Evolutionary conservation across 768 basidiomycete species (phyloP).

Genomic region (Sporobolomyces pararoseus): DNA sequence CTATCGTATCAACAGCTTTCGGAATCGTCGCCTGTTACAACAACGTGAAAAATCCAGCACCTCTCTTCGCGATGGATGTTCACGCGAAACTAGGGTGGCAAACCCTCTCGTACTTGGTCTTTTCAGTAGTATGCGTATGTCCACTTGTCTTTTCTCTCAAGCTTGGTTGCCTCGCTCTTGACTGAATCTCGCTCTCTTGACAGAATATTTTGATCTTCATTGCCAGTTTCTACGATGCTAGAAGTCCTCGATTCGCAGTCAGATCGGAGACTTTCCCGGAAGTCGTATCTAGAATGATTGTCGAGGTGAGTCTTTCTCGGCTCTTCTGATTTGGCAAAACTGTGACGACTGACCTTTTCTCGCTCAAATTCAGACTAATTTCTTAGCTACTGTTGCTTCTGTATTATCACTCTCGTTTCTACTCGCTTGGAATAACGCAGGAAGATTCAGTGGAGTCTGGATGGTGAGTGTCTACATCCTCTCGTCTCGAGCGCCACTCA

Average conservation of each 20-base stretch:
- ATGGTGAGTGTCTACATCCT: not conserved
- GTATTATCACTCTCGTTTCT: constrained; percentile 15
- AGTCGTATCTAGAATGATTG: not conserved
- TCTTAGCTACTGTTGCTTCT: not conserved
- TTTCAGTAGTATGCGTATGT: constrained; percentile 5
- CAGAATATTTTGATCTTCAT: constrained; percentile 11
- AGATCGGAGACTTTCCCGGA: not conserved
- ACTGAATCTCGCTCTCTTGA: not conserved
- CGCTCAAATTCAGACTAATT: constrained; percentile 10
- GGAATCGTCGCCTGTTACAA: constrained; percentile 17
- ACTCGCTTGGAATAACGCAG: constrained; percentile 14
- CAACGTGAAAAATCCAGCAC: fast-evolving
- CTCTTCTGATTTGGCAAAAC: not conserved
- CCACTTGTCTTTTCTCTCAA: not conserved
- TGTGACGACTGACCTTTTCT: not conserved
- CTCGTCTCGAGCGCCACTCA: too few species aligned
- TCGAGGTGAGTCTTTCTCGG: constrained; percentile 21
- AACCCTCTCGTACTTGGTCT: not conserved
- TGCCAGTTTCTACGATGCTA: constrained; percentile 6
- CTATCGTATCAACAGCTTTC: constrained; percentile 7
- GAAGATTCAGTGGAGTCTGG: constrained; percentile 6
- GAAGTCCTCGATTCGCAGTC: constrained; percentile 13
- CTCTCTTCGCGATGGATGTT: constrained; percentile 4
- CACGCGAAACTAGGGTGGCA: constrained; percentile 1
- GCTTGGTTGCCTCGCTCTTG: not conserved